A percentile compares a stretch with the other conserved stretches of the same genome.
Evolutionary conservation across 208 protist species (phyloP).

Genomic region (Acanthamoeba triangularis): DNA sequence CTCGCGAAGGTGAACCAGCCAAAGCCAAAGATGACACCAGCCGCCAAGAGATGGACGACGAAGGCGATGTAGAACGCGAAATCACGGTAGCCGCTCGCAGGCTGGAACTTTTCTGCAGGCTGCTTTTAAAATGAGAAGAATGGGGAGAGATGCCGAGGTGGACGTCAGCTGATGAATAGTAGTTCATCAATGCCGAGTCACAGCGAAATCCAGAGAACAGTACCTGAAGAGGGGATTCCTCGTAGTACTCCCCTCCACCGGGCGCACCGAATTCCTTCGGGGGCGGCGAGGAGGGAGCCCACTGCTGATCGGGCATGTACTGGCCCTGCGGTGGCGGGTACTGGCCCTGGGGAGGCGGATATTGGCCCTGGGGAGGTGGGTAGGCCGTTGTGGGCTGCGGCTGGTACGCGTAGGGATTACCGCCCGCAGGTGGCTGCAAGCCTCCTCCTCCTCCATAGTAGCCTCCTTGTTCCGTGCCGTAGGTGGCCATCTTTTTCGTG

Average conservation of each 20-base stretch:
- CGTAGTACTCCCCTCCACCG: constrained; percentile 33
- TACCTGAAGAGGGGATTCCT: constrained; percentile 25
- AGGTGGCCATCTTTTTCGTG: constrained; percentile 6
- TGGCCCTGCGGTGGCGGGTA: constrained; percentile 32
- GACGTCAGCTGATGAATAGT: neutral
- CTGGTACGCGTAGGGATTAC: constrained; percentile 50
- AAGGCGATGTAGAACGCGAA: constrained; percentile 60
- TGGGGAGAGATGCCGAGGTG: neutral
- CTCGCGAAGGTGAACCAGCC: constrained; percentile 37
- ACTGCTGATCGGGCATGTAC: constrained; percentile 21
- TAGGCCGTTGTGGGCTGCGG: neutral
- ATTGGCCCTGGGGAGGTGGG: neutral
- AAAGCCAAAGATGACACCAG: constrained; percentile 40
- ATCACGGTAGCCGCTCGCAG: constrained; percentile 63
- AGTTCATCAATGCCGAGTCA: neutral
- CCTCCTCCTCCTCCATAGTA: constrained; percentile 6
- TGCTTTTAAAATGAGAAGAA: neutral
- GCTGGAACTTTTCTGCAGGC: constrained; percentile 22
- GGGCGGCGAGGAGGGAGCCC: neutral
- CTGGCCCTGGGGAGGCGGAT: neutral
- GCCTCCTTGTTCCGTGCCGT: constrained; percentile 30
- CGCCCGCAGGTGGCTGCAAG: neutral
- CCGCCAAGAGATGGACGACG: constrained; percentile 28
- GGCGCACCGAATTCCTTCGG: constrained; percentile 10
- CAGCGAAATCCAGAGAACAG: neutral